Base-by-base conservation (phyloP, 2,329 filamentous ascomycete species). In the Capronia coronata region DNA sequence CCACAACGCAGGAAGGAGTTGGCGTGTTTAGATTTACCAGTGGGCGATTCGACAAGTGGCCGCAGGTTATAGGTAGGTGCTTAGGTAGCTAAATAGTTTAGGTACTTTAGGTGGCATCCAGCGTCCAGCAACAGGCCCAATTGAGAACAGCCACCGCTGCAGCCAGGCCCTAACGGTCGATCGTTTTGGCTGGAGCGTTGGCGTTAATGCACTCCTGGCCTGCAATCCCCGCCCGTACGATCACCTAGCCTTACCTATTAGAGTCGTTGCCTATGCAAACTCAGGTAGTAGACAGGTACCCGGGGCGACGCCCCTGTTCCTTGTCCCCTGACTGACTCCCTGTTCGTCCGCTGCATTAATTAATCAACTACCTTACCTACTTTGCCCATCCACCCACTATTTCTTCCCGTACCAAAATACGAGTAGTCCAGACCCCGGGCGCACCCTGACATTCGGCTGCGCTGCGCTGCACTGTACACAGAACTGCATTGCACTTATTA, bases 101-200 rank as follows among this genome's bases (percentile, higher is more conserved):
- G n/a, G n/a, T n/a, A n/a, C n/a, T n/a, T n/a, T 13, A 30, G 27
- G n/a, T n/a, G n/a, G n/a, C n/a, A n/a, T n/a, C n/a, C n/a, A n/a
- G n/a, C n/a, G n/a, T n/a, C 3, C 38, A 25, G 38, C 38, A 41
- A 41, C 38, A 41, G 25, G 8, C 38, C 38, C 19, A 41, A 41
- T 23, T 9, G 22, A 41, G 38, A 41, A 10, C 23, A 41, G 38
- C 34, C 34, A 37, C 34, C 34, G 14, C 14, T 37, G 34, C 34
- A 18, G 34, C 34, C 34, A 41, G 19, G 5, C 38, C 38, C 38
- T 41, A 41, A 27, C 38, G 25, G 38, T 23, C 38, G 38, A 41
- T 41, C 38, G 9, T 27, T n/a, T 13, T 13, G 21, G 21, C 23
- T 23, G 10, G 19, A 25, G 19, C 23, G 8, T 13, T 6, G 19